Conservation (phyloP, 2,329 filamentous ascomycete species). For the Hymenoscyphus occultus region DNA sequence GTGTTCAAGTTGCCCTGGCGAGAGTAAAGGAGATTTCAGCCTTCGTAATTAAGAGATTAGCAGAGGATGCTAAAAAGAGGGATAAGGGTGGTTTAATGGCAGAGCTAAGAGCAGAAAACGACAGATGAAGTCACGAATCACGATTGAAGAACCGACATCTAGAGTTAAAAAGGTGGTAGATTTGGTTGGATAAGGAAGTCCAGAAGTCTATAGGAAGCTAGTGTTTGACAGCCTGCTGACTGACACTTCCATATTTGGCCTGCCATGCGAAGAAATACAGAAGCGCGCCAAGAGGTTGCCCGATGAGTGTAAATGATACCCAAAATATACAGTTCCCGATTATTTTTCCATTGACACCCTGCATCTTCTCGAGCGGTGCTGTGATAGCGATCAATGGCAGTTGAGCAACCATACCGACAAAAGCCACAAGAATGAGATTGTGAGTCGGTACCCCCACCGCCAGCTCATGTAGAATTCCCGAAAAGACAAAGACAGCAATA, state of each 20-base stretch:
- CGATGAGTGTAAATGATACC: conserved; percentile 92
- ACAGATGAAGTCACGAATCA: conserved; percentile 45
- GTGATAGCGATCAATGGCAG: conserved; percentile 84
- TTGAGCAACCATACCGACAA: conserved; percentile 90
- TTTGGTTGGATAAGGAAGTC: not conserved
- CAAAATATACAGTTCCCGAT: conserved; percentile 94
- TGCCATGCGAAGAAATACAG: conserved; percentile 99
- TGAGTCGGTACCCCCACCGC: conserved; percentile 93
- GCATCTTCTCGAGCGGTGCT: conserved; percentile 73
- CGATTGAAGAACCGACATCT: not conserved
- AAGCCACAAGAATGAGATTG: conserved; percentile 85
- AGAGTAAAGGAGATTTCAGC: conserved; percentile 80
- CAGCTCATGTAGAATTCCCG: conserved; percentile 85
- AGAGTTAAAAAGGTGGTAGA: not conserved
- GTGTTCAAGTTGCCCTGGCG: conserved; percentile 67
- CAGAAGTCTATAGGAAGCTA: conserved; percentile 9
- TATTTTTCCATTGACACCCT: conserved; percentile 70
- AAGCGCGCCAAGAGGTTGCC: conserved; percentile 87
- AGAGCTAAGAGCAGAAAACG: conserved; percentile 82
- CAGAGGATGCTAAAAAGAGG: conserved; percentile 73
- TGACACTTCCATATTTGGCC: conserved; percentile 89
- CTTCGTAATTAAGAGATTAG: conserved; percentile 69
- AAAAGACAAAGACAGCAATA: conserved; percentile 80
- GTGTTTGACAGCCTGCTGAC: conserved; percentile 31
- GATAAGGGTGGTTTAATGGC: conserved; percentile 76